Evolutionary conservation across 176 grass and related monocot species (phyloP).

Genomic region (Musa acuminata): DNA sequence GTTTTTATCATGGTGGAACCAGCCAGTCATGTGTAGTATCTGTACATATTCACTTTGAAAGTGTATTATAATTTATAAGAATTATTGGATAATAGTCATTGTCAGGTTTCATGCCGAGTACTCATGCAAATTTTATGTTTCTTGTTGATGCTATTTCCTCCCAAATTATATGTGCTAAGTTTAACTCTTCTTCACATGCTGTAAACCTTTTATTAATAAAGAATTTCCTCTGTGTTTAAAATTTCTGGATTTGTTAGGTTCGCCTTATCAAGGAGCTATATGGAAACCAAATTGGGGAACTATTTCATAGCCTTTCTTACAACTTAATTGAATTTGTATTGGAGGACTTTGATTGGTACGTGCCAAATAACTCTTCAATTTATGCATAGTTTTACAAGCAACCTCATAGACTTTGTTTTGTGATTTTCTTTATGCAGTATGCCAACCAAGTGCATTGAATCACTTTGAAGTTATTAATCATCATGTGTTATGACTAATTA

Average conservation of each 20-base stretch:
- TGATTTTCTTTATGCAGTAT: not conserved
- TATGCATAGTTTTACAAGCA: not conserved
- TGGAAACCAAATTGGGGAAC: constrained; percentile 80
- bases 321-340: constrained; percentile 84
- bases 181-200: not conserved
- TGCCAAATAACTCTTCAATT: constrained; percentile 1
- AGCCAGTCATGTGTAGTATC: not conserved
- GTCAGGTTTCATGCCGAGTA: too few relatives aligned
- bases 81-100: too few relatives aligned
- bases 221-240: not conserved
- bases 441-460: not conserved
- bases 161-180: not conserved
- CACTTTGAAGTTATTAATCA: not conserved
- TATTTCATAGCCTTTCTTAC: constrained; percentile 71
- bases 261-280: constrained; percentile 91
- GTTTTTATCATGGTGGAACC: not conserved
- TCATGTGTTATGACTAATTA: too few relatives aligned
- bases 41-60: too few relatives aligned
- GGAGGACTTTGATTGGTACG: constrained; percentile 90
- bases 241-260: constrained; percentile 46
- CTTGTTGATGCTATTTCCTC: too few relatives aligned
- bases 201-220: too few relatives aligned
- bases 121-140: too few relatives aligned
- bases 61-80: too few relatives aligned
- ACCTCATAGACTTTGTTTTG: not conserved